Evolutionary conservation across 176 grass and related monocot species (phyloP).

Genomic region (Puccinellia tenuiflora): DNA sequence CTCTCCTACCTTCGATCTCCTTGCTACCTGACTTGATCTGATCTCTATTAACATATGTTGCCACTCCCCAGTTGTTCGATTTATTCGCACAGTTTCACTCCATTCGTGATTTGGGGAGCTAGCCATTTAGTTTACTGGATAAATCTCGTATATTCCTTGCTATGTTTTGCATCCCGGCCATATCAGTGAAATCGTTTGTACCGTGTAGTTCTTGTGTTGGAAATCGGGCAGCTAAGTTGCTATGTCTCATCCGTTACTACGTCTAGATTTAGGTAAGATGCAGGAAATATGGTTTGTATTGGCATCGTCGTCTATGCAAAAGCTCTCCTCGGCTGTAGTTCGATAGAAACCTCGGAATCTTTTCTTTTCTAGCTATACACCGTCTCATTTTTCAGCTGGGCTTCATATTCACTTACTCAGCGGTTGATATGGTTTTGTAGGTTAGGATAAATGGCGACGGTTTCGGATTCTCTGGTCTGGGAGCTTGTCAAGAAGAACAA

Average conservation of each 20-base stretch:
- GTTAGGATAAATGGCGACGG: conserved; percentile 31
- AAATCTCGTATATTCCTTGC: neutral
- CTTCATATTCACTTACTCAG: neutral
- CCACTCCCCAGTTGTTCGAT: neutral
- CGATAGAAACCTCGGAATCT: neutral
- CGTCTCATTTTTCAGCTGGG: neutral
- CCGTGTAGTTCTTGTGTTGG: neutral
- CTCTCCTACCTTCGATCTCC: neutral
- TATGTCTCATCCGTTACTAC: neutral
- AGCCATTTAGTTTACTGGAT: neutral
- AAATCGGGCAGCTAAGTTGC: neutral
- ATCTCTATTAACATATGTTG: neutral
- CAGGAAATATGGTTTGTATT: neutral
- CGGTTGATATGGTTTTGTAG: neutral
- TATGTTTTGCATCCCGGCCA: neutral
- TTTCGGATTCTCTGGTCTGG: conserved; percentile 61
- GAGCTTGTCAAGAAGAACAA: conserved; percentile 73
- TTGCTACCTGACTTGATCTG: neutral
- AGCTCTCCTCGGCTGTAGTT: neutral
- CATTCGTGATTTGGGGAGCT: neutral
- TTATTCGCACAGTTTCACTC: neutral
- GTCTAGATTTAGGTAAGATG: neutral
- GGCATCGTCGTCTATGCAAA: neutral
- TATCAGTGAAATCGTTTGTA: neutral
- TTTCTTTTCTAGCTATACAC: neutral